Evolutionary conservation across 495 filamentous ascomycete species (phyloP).

Genomic region (Penicillium arizonense): DNA sequence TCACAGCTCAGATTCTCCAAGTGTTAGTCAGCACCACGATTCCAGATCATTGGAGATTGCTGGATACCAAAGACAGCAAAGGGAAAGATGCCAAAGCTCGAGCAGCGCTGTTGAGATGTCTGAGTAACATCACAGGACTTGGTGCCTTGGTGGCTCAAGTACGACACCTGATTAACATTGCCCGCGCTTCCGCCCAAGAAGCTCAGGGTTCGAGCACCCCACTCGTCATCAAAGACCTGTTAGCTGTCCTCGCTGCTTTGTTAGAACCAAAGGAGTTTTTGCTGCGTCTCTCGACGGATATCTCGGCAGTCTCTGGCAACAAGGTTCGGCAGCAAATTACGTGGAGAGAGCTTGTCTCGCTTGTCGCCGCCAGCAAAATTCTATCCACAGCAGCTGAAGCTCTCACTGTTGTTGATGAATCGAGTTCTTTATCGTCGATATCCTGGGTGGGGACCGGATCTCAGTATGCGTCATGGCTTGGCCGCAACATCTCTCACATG

Average conservation of each 20-base stretch:
- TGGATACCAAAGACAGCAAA: conserved; percentile 46
- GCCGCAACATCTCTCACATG: conserved; percentile 60
- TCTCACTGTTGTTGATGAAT: conserved; percentile 48
- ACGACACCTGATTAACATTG: conserved; percentile 45
- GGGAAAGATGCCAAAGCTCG: conserved; percentile 30
- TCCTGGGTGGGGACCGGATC: conserved; percentile 68
- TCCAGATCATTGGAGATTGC: conserved; percentile 72
- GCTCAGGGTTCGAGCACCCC: conserved; percentile 28
- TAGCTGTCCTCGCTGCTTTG: conserved; percentile 51
- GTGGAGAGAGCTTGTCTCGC: conserved; percentile 65
- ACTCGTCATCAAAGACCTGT: conserved; percentile 31
- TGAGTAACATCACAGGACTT: conserved; percentile 70
- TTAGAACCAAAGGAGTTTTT: conserved; percentile 56
- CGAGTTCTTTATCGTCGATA: conserved; percentile 19
- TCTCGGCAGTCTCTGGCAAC: conserved; percentile 30
- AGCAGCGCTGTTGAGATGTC: conserved; percentile 58
- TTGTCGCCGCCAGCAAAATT: conserved; percentile 71
- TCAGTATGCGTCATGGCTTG: conserved; percentile 73
- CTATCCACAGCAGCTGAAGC: conserved; percentile 74
- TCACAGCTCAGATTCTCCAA: conserved; percentile 68
- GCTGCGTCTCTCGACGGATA: conserved; percentile 51
- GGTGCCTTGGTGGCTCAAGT: conserved; percentile 66
- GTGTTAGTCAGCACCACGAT: conserved; percentile 66
- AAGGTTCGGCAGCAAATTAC: conserved; percentile 42
- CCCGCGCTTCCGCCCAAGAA: conserved; percentile 25